Evolutionary conservation across 2,329 filamentous ascomycete genomes (phyloP).

Genomic region (Penicillium frequentans): DNA sequence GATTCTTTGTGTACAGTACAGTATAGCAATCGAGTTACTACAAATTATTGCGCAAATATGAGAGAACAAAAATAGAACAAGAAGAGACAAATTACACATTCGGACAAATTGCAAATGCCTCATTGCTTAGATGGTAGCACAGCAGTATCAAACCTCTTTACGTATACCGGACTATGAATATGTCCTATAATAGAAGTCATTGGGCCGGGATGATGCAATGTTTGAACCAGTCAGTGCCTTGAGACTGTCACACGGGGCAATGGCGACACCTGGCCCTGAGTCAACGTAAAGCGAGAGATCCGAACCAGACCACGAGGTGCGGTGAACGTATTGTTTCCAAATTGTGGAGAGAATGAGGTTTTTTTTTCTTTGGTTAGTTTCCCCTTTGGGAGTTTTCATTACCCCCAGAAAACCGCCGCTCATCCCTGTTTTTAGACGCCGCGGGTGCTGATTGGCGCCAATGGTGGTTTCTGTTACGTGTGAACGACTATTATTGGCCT

Average conservation of each 20-base stretch:
- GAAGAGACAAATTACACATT: neutral
- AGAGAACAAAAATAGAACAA: neutral
- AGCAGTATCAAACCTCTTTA: neutral
- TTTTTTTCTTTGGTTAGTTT: conserved; percentile 17
- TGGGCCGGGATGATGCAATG: conserved; percentile 9
- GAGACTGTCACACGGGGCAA: conserved; percentile 5
- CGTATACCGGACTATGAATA: neutral
- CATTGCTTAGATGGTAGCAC: conserved; percentile 7
- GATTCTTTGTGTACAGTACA: neutral
- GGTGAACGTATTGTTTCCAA: conserved; percentile 3
- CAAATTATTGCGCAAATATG: neutral
- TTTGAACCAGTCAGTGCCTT: neutral
- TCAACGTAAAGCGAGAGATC: conserved; percentile 5
- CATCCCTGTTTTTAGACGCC: conserved; percentile 13
- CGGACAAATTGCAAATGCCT: conserved; percentile 5
- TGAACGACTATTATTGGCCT: conserved; percentile 21
- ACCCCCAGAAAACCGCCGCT: conserved; percentile 22
- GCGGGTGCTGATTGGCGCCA: conserved; percentile 28
- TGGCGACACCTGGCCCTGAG: conserved; percentile 2
- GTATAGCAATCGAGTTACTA: neutral
- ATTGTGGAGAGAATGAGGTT: conserved; percentile 1
- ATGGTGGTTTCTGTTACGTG: conserved; percentile 40
- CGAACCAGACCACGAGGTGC: conserved; percentile 15
- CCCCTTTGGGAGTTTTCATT: conserved; percentile 14
- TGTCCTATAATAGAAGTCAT: neutral